Conservation (phyloP, 108 stramenopile species). For the Pseudonitzschia multiseries region DNA sequence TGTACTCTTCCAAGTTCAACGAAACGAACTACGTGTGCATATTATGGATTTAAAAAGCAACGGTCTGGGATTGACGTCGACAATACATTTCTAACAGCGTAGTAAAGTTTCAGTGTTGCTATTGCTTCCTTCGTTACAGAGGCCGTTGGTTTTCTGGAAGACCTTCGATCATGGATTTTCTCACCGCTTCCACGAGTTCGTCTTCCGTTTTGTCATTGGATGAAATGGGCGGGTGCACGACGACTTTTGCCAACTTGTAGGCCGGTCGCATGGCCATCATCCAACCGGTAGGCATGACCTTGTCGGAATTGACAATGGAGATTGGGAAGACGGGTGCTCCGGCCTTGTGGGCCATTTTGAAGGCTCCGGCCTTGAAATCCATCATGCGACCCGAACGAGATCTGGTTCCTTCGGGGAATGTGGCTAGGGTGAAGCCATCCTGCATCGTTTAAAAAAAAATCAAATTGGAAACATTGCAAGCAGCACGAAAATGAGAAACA, state of each 20-base stretch:
- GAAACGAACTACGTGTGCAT: no score
- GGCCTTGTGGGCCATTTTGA: conserved; percentile 89
- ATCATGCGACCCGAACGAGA: conserved; percentile 66
- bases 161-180: conserved; percentile 68
- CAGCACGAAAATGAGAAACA: no score
- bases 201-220: conserved; percentile 78
- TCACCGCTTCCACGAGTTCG: conserved; percentile 70
- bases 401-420: conserved; percentile 89
- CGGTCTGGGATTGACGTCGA: no score
- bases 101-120: background rate
- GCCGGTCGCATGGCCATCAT: conserved; percentile 75
- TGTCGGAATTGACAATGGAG: conserved; percentile 65
- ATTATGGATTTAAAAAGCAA: no score
- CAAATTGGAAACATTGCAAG: background rate
- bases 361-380: conserved; percentile 87
- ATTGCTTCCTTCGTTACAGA: background rate
- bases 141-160: conserved; percentile 70
- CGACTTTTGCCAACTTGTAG: conserved; percentile 47
- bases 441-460: conserved; percentile 15
- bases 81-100: no score
- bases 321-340: conserved; percentile 81
- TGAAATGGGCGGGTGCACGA: conserved; percentile 80
- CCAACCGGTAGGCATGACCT: conserved; percentile 74
- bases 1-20: no score
- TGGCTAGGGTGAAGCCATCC: conserved; percentile 81